Percentiles rank a stretch among this genome's conserved stretches.
phyloP scores from a whole-genome alignment of 208 protist genomes.

The Endotrypanum monterogeii region DNA sequence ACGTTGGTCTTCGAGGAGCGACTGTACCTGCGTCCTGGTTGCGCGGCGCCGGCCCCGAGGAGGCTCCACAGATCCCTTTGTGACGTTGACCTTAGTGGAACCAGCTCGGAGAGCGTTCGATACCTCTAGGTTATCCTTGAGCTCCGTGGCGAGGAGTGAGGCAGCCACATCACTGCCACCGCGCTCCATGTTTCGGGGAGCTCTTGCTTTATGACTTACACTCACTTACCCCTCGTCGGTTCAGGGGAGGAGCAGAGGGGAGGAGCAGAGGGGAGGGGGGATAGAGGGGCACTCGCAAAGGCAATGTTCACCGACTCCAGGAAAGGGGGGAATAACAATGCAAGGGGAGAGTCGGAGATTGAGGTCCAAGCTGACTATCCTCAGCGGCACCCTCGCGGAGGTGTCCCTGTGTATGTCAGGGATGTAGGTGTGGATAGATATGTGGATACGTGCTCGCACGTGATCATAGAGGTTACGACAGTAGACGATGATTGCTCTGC shows the following conservation, averaged over 20 bases:
- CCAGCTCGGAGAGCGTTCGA: background rate
- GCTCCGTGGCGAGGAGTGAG: conserved; percentile 21
- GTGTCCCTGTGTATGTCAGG: too few relatives aligned
- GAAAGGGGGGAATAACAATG: too few relatives aligned
- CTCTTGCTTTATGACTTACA: too few relatives aligned
- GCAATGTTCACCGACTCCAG: too few relatives aligned
- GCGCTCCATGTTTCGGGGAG: conserved; percentile 13
- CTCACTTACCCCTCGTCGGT: too few relatives aligned
- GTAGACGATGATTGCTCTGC: too few relatives aligned
- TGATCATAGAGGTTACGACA: background rate
- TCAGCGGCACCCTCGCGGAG: background rate
- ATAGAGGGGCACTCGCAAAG: background rate
- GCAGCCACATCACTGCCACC: conserved; percentile 15
- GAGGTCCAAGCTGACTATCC: background rate
- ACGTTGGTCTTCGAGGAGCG: conserved; percentile 22
- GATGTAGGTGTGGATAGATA: background rate
- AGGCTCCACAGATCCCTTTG: background rate
- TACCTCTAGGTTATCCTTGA: background rate
- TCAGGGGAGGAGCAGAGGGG: background rate
- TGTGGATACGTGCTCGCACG: background rate
- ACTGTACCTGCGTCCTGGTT: background rate
- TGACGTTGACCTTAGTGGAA: background rate
- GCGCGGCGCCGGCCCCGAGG: background rate
- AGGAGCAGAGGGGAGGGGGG: background rate
- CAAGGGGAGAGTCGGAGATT: too few relatives aligned